Evolutionary conservation across 164 flowering plant genomes (phyloP).

Genomic region (Akebia trifoliata): DNA sequence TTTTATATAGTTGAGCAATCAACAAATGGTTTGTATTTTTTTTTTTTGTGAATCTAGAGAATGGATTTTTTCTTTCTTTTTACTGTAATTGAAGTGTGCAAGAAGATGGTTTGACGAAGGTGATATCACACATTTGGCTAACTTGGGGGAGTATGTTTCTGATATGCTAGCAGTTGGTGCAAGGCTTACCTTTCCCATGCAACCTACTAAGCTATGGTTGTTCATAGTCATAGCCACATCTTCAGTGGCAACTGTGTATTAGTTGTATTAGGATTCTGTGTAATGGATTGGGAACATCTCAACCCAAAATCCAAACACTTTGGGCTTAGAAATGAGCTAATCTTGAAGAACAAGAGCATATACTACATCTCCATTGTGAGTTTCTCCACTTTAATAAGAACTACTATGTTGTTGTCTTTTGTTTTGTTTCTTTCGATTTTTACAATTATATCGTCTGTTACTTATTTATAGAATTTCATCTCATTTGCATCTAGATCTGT

Average conservation of each 20-base stretch:
- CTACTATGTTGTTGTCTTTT: no score
- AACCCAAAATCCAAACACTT: constrained; percentile 59
- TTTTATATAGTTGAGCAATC: no score
- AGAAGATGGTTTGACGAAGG: constrained; percentile 86
- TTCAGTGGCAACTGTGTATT: constrained; percentile 71
- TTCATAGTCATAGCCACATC: constrained; percentile 61
- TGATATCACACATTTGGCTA: constrained; percentile 60
- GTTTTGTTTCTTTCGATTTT: no score
- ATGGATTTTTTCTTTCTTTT: no score
- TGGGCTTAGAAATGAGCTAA: constrained; percentile 80
- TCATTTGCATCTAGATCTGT: no score
- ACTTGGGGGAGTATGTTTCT: constrained; percentile 95
- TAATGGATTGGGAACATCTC: constrained; percentile 87
- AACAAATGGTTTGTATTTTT: no score
- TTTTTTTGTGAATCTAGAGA: no score
- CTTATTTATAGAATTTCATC: no score
- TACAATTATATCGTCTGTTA: no score
- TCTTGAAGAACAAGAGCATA: constrained; percentile 65
- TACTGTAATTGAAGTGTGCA: no score
- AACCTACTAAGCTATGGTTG: constrained; percentile 47
- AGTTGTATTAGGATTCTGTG: constrained; percentile 96
- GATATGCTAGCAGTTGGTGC: constrained; percentile 98
- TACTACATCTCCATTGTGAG: constrained; percentile 85
- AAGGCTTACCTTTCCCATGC: constrained; percentile 59
- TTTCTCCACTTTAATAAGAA: no score